phyloP scores from a whole-genome alignment of 768 basidiomycete genomes.

The Boletus subparvulus region DNA sequence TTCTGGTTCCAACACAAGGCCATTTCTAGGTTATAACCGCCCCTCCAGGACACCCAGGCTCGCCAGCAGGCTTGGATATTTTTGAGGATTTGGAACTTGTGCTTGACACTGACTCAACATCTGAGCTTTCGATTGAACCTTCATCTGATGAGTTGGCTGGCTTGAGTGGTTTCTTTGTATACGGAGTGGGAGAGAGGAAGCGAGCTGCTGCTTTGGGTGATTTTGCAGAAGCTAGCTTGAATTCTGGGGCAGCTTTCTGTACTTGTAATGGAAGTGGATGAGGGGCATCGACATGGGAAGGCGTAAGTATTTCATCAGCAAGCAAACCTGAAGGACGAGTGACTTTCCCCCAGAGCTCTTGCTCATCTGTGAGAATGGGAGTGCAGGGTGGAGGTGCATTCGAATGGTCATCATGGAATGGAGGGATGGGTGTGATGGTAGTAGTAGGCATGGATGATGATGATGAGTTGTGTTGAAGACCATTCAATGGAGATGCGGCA shows the following conservation, averaged over 20 bases:
- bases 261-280: neutral
- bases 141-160: neutral
- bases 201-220: neutral
- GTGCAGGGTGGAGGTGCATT: neutral
- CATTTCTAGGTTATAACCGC: slow-evolving; percentile 25
- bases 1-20: slow-evolving; percentile 18
- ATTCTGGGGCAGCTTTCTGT: neutral
- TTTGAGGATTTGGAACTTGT: neutral
- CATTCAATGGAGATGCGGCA: neutral
- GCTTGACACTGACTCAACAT: neutral
- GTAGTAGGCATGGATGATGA: neutral
- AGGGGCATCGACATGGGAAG: neutral
- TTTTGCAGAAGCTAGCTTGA: neutral
- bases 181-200: neutral
- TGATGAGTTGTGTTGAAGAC: neutral
- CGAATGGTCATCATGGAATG: neutral
- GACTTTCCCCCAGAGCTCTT: slow-evolving; percentile 3
- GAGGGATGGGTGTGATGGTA: neutral
- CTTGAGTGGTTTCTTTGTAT: neutral
- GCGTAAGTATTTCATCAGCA: neutral
- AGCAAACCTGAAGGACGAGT: neutral
- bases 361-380: neutral
- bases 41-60: slow-evolving; percentile 23
- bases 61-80: slow-evolving; percentile 28
- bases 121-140: neutral